Percentiles rank a stretch among this genome's conserved stretches.
These are phyloP conservation scores for Parachaetomium inaequale DNA, from an alignment of 495 filamentous ascomycete genomes.

Conservation along the genomic window DNA sequence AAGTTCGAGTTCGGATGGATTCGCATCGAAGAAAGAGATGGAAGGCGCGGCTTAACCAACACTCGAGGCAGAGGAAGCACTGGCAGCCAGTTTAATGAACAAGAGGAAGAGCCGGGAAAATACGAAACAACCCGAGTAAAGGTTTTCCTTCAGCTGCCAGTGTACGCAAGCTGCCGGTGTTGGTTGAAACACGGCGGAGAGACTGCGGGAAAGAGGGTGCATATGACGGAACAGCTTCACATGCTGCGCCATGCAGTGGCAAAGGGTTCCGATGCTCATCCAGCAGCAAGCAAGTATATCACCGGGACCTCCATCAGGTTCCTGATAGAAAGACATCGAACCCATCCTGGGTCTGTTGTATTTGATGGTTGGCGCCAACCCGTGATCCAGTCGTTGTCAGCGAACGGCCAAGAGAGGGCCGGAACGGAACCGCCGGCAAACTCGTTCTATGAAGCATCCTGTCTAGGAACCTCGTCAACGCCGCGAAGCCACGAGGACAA, in stretches of 20 bases:
- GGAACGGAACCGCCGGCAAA: not conserved
- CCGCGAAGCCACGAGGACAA: not conserved
- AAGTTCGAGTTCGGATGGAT: not conserved
- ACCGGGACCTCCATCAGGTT: too few species aligned
- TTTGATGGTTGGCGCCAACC: not conserved
- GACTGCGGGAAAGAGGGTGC: not conserved
- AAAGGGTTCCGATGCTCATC: too few species aligned
- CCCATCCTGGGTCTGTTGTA: not conserved
- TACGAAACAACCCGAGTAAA: not conserved
- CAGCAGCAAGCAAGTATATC: too few species aligned
- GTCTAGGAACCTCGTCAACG: conserved; percentile 1
- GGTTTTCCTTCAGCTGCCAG: not conserved
- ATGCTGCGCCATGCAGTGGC: not conserved
- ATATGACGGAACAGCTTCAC: too few species aligned
- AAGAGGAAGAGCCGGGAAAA: not conserved
- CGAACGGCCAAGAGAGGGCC: not conserved
- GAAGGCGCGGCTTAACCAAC: not conserved
- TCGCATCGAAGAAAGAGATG: not conserved
- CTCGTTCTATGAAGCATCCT: not conserved
- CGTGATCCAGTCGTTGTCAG: too few species aligned
- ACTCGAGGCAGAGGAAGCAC: too few species aligned
- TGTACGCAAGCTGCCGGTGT: too few species aligned
- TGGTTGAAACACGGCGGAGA: too few species aligned
- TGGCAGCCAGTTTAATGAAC: too few species aligned
- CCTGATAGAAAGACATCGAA: not conserved